Percentiles rank a stretch among this genome's conserved stretches.
Evolutionary conservation across 768 basidiomycete species (phyloP).

Genomic region (Rhizopogon rudus): DNA sequence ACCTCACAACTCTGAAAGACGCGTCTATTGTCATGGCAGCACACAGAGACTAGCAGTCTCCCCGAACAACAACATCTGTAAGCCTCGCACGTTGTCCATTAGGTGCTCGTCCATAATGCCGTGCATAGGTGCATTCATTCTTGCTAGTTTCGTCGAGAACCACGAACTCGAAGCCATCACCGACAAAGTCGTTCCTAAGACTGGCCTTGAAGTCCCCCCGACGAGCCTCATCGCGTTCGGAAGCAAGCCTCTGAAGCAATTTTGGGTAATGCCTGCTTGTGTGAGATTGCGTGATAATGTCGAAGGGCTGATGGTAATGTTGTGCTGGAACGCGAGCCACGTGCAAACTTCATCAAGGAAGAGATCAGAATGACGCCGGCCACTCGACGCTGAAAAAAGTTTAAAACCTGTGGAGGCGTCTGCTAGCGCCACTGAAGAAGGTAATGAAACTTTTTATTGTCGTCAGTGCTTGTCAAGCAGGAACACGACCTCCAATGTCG

Average conservation of each 20-base stretch:
- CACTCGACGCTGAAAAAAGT: no score
- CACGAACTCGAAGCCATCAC: conserved; percentile 15
- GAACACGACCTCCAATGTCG: no score
- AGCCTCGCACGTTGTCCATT: conserved; percentile 15
- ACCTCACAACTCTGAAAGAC: background rate
- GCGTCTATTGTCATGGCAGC: conserved; percentile 26
- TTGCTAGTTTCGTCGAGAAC: conserved; percentile 29
- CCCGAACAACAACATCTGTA: conserved; percentile 19
- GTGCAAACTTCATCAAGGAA: conserved; percentile 20
- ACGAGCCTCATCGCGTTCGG: background rate
- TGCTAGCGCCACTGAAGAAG: no score
- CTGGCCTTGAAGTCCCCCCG: conserved; percentile 10
- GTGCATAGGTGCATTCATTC: conserved; percentile 17
- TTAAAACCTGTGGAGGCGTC: no score
- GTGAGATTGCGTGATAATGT: conserved; percentile 12
- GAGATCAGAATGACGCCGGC: background rate
- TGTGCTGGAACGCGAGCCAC: conserved; percentile 18
- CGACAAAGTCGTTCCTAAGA: conserved; percentile 1
- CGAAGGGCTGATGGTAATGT: conserved; percentile 13
- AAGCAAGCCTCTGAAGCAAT: conserved; percentile 25
- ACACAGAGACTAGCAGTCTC: conserved; percentile 27
- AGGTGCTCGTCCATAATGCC: conserved; percentile 20
- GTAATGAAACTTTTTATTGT: no score
- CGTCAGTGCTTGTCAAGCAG: no score
- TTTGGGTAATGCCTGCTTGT: conserved; percentile 21